Percentiles rank a stretch among this genome's conserved stretches.
Conservation (phyloP, 2,329 filamentous ascomycete genomes). For the Rhynchosporium secalis region DNA sequence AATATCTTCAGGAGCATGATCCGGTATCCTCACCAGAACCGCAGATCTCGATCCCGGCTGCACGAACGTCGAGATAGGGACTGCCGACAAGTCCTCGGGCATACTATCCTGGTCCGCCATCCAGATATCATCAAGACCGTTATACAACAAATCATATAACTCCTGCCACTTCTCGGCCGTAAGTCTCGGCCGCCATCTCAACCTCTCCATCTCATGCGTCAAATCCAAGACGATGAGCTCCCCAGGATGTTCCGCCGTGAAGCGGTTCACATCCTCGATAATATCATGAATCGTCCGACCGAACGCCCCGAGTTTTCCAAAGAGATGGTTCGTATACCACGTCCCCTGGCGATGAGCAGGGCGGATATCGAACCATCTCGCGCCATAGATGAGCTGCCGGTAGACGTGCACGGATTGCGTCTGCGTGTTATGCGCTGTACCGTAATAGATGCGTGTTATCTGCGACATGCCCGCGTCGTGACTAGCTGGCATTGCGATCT, state of each 20-base stretch:
- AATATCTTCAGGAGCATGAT: conserved; percentile 16
- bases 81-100: conserved; percentile 24
- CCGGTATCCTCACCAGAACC: conserved; percentile 27
- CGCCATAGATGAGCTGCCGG: conserved; percentile 26
- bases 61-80: conserved; percentile 29
- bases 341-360: conserved; percentile 18
- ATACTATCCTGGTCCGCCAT: neutral
- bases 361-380: conserved; percentile 32
- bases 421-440: conserved; percentile 28
- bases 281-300: conserved; percentile 27
- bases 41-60: conserved; percentile 27
- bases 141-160: conserved; percentile 20
- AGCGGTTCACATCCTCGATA: conserved; percentile 30
- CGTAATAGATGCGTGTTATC: conserved; percentile 19
- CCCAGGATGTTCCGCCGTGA: conserved; percentile 28
- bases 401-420: conserved; percentile 27
- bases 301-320: conserved; percentile 17
- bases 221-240: conserved; percentile 35
- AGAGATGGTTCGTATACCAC: conserved; percentile 28
- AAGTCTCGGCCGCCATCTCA: conserved; percentile 15
- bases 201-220: conserved; percentile 26
- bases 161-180: conserved; percentile 20
- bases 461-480: conserved; percentile 31
- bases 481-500: conserved; percentile 28
- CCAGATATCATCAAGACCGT: conserved; percentile 29